Evolutionary conservation across 805 yeast genomes (phyloP).

Genomic region (Millerozyma miso): DNA sequence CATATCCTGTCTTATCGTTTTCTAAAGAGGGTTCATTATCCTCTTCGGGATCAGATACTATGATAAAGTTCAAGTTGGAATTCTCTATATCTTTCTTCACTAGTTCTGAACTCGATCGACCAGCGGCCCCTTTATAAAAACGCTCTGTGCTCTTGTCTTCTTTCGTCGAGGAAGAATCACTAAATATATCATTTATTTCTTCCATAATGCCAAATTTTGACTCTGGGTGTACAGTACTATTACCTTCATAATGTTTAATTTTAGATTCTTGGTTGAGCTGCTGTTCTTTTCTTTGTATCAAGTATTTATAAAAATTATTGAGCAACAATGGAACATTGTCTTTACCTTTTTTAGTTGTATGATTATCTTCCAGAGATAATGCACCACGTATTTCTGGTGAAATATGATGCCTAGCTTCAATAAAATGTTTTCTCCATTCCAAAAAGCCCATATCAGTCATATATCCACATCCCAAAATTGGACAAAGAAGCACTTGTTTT

Average conservation of each 20-base stretch:
- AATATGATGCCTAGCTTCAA: slow-evolving; percentile 15
- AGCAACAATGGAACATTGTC: background rate
- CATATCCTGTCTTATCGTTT: slow-evolving; percentile 1
- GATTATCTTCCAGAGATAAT: background rate
- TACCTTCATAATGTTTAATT: background rate
- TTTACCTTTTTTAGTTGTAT: background rate
- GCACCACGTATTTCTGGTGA: slow-evolving; percentile 3
- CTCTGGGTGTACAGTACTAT: background rate
- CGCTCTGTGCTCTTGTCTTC: too few species aligned
- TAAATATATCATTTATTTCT: slow-evolving; percentile 6
- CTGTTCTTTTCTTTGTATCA: background rate
- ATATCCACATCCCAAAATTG: slow-evolving; percentile 37
- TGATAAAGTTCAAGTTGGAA: background rate
- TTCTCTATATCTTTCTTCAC: background rate
- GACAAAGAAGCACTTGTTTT: slow-evolving; percentile 32
- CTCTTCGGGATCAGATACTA: background rate
- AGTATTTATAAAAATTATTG: background rate
- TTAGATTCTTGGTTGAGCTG: background rate
- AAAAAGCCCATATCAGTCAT: slow-evolving; percentile 31
- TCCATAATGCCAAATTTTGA: slow-evolving; percentile 1
- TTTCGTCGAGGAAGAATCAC: slow-evolving; percentile 2
- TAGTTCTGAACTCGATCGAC: too few species aligned
- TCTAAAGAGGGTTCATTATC: background rate
- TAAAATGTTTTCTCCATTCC: slow-evolving; percentile 26
- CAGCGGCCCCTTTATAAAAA: too few species aligned